These are phyloP conservation scores for Grigorovia humatica DNA, from an alignment of 805 yeast species.

Conservation along the genomic window DNA sequence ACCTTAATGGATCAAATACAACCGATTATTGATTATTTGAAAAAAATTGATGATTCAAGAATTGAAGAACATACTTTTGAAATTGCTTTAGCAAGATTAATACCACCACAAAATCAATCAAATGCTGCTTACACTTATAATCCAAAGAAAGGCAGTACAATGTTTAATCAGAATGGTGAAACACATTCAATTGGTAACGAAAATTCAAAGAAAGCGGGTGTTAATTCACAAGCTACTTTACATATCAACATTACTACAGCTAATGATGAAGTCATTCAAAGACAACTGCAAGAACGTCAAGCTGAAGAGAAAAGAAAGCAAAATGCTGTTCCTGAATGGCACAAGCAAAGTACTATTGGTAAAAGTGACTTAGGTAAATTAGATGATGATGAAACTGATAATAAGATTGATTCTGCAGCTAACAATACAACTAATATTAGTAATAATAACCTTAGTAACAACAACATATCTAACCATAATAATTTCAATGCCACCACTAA, in stretches of 20 bases:
- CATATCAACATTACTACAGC: slow-evolving; percentile 83
- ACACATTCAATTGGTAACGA: slow-evolving; percentile 28
- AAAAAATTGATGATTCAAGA: slow-evolving; percentile 68
- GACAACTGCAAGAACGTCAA: slow-evolving; percentile 55
- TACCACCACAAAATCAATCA: slow-evolving; percentile 72
- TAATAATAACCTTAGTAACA: slow-evolving; percentile 2
- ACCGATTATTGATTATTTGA: slow-evolving; percentile 74
- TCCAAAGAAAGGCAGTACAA: slow-evolving; percentile 34
- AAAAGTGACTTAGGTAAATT: slow-evolving; percentile 45
- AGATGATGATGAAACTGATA: slow-evolving; percentile 37
- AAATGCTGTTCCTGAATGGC: slow-evolving; percentile 97
- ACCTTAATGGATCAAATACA: slow-evolving; percentile 80
- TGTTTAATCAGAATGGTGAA: slow-evolving; percentile 32
- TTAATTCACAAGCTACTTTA: slow-evolving; percentile 70
- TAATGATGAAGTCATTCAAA: slow-evolving; percentile 64
- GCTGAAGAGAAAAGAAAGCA: slow-evolving; percentile 69
- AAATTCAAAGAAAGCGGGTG: slow-evolving; percentile 41
- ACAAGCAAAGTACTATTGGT: slow-evolving; percentile 83
- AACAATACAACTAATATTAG: slow-evolving; percentile 6
- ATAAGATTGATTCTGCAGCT: slow-evolving; percentile 13
- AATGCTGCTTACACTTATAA: slow-evolving; percentile 61
- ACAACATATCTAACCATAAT: not conserved
- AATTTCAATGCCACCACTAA: not conserved
- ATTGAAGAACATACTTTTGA: slow-evolving; percentile 88
- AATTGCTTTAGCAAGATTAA: slow-evolving; percentile 64